phyloP scores from a whole-genome alignment of 2,329 filamentous ascomycete species.

The Emmonsiellopsis sp. region DNA sequence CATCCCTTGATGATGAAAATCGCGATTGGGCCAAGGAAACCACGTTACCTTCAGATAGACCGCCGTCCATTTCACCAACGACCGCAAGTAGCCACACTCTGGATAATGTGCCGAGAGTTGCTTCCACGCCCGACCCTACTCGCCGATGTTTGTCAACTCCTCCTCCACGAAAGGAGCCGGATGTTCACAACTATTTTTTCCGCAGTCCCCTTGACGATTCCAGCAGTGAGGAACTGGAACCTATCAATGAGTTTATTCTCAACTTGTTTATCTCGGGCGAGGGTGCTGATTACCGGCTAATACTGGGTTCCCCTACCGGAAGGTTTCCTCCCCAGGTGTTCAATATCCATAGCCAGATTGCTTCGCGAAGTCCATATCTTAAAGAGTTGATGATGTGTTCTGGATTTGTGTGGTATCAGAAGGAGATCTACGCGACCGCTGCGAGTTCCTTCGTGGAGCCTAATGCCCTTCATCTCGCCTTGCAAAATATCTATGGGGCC shows the following conservation, averaged over 20 bases:
- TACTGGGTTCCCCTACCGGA: constrained; percentile 13
- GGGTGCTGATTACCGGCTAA: constrained; percentile 15
- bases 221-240: not conserved
- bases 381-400: constrained; percentile 10
- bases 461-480: constrained; percentile 16
- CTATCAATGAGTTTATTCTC: constrained; percentile 9
- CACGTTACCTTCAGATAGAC: not conserved
- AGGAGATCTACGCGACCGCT: constrained; percentile 11
- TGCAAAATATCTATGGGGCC: constrained; percentile 21
- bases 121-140: not conserved
- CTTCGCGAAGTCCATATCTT: constrained; percentile 18
- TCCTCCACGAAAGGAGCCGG: too few relatives aligned
- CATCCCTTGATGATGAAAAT: not conserved
- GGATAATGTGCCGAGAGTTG: not conserved
- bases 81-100: not conserved
- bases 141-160: not conserved
- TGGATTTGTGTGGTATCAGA: not conserved
- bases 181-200: not conserved
- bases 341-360: constrained; percentile 14
- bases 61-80: not conserved
- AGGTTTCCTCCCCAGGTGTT: constrained; percentile 13
- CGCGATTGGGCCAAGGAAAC: not conserved
- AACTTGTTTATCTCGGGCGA: constrained; percentile 8
- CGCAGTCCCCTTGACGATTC: not conserved
- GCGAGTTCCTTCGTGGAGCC: constrained; percentile 16